Conservation (phyloP, 768 basidiomycete genomes). For the Candolleomyces efflorescens region DNA sequence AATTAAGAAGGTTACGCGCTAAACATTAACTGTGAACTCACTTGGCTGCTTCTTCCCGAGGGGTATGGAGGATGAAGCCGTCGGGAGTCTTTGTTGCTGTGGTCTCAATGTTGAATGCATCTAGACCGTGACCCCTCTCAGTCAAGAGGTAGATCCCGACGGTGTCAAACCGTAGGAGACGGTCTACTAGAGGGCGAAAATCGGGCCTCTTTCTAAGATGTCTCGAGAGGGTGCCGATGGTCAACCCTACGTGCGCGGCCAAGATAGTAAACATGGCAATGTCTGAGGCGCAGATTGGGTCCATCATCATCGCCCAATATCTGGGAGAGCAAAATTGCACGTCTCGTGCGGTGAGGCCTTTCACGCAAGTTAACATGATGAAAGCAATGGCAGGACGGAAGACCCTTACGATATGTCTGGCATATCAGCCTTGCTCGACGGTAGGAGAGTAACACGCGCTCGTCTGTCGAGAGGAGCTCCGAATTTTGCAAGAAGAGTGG, state of each 20-base stretch:
- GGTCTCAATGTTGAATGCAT: slow-evolving; percentile 58
- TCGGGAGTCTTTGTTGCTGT: slow-evolving; percentile 47
- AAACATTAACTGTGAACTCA: slow-evolving; percentile 21
- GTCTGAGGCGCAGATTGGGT: slow-evolving; percentile 48
- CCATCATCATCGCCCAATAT: slow-evolving; percentile 52
- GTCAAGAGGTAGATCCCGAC: slow-evolving; percentile 51
- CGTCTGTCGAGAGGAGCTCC: slow-evolving; percentile 42
- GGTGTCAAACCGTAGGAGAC: slow-evolving; percentile 48
- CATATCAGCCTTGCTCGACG: slow-evolving; percentile 45
- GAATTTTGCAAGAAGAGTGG: slow-evolving; percentile 42
- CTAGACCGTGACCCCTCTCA: slow-evolving; percentile 58
- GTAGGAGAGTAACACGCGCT: slow-evolving; percentile 46
- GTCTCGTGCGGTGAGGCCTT: slow-evolving; percentile 43
- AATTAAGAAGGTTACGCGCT: slow-evolving; percentile 7
- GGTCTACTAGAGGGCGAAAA: slow-evolving; percentile 42
- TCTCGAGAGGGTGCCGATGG: slow-evolving; percentile 51
- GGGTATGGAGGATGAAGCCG: slow-evolving; percentile 53
- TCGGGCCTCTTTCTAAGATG: slow-evolving; percentile 47
- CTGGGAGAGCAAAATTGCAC: slow-evolving; percentile 43
- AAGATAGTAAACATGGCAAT: slow-evolving; percentile 52
- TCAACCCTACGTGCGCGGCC: slow-evolving; percentile 46
- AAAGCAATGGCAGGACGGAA: background rate
- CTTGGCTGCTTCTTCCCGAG: slow-evolving; percentile 57
- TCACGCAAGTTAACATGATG: slow-evolving; percentile 3
- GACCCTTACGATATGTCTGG: slow-evolving; percentile 42